Conservation (phyloP, 441 rosid species). For the Syzygium syzygioides region DNA sequence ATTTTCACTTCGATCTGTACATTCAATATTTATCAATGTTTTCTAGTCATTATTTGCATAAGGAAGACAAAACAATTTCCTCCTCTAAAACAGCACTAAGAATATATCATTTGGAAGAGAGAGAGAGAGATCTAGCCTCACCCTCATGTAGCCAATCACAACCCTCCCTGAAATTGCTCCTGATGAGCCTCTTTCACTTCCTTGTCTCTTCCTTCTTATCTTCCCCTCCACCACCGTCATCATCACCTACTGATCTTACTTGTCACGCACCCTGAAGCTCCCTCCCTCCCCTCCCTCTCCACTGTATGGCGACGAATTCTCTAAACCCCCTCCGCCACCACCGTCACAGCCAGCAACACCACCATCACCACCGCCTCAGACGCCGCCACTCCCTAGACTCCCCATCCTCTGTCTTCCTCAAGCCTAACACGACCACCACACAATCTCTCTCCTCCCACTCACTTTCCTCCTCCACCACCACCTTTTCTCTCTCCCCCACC, state of each 20-base stretch:
- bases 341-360: not conserved
- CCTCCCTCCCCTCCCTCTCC: slow-evolving; percentile 7
- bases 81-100: not conserved
- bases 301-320: slow-evolving; percentile 44
- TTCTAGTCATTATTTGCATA: not conserved
- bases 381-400: slow-evolving; percentile 21
- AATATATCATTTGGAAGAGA: not conserved
- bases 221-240: slow-evolving; percentile 1
- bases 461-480: slow-evolving; percentile 1
- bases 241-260: not conserved
- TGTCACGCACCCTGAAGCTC: not conserved
- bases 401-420: slow-evolving; percentile 3
- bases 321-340: slow-evolving; percentile 14
- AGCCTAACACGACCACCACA: not conserved
- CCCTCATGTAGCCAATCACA: slow-evolving; percentile 47
- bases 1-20: not conserved
- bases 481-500: slow-evolving; percentile 11
- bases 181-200: slow-evolving; percentile 21
- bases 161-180: slow-evolving; percentile 16
- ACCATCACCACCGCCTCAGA: slow-evolving; percentile 19
- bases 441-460: slow-evolving; percentile 2
- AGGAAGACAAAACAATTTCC: not conserved
- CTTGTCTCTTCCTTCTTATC: slow-evolving; percentile 1
- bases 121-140: slow-evolving; percentile 38
- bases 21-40: not conserved